phyloP scores from a whole-genome alignment of 164 flowering plant species.

The Cinnamomum chago region DNA sequence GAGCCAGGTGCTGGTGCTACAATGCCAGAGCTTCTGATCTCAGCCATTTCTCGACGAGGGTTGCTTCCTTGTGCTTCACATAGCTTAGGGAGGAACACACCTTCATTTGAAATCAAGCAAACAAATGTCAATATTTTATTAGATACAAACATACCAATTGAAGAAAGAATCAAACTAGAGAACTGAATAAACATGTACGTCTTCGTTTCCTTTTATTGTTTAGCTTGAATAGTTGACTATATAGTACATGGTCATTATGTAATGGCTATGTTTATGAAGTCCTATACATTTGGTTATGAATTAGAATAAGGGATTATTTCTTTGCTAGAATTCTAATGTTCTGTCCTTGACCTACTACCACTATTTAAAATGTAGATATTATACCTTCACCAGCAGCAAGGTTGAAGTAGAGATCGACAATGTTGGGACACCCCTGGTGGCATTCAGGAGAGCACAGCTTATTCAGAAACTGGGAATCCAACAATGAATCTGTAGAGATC shows the following conservation, averaged over 20 bases:
- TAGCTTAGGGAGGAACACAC: slow-evolving; percentile 60
- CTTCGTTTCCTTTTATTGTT: neutral
- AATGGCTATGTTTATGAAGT: neutral
- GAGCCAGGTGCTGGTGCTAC: slow-evolving; percentile 39
- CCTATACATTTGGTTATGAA: no score
- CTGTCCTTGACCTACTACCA: neutral
- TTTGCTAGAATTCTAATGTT: no score
- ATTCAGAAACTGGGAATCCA: slow-evolving; percentile 40
- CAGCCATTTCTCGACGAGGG: slow-evolving; percentile 45
- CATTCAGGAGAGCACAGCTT: slow-evolving; percentile 63
- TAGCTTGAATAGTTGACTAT: neutral
- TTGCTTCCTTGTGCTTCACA: slow-evolving; percentile 39
- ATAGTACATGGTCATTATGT: neutral
- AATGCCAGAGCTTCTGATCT: slow-evolving; percentile 58
- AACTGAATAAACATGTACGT: neutral
- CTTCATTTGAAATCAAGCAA: slow-evolving; percentile 15
- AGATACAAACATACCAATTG: neutral
- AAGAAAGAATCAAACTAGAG: neutral
- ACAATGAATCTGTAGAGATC: slow-evolving; percentile 62
- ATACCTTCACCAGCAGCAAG: slow-evolving; percentile 81
- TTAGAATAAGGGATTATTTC: no score
- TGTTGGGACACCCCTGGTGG: slow-evolving; percentile 56
- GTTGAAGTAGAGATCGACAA: slow-evolving; percentile 69
- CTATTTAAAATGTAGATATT: no score
- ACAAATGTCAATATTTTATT: neutral